phyloP scores from a whole-genome alignment of 495 filamentous ascomycete species.

The Amorphotheca resinae region DNA sequence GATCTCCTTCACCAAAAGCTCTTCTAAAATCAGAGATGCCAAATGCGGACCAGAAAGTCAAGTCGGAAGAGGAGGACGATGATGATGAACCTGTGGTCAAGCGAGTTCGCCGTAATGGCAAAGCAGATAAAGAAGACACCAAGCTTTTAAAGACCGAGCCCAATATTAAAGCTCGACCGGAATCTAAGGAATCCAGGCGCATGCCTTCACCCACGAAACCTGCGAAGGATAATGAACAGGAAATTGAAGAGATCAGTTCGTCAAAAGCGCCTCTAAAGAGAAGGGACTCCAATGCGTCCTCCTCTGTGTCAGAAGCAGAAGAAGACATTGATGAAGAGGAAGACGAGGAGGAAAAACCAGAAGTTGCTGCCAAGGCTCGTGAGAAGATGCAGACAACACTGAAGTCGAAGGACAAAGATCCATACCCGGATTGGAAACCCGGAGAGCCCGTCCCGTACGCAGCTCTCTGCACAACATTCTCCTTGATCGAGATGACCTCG shows the following conservation, averaged over 20 bases:
- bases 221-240: constrained; percentile 26
- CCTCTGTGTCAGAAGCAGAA: constrained; percentile 28
- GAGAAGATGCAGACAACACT: constrained; percentile 76
- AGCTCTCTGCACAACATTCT: constrained; percentile 88
- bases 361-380: constrained; percentile 60
- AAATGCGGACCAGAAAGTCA: constrained; percentile 20
- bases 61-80: constrained; percentile 26
- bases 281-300: constrained; percentile 26
- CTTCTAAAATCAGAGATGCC: constrained; percentile 13
- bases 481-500: constrained; percentile 81
- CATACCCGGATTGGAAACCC: constrained; percentile 87
- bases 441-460: constrained; percentile 88
- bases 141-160: constrained; percentile 20
- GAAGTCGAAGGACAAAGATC: constrained; percentile 51
- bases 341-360: constrained; percentile 66
- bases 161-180: constrained; percentile 1
- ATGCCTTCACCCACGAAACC: constrained; percentile 6
- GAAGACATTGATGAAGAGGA: constrained; percentile 26
- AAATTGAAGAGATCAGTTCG: constrained; percentile 20
- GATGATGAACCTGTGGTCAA: constrained; percentile 44
- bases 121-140: constrained; percentile 11
- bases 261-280: constrained; percentile 18
- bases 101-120: constrained; percentile 25
- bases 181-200: constrained; percentile 24
- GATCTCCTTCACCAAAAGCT: constrained; percentile 16